Evolutionary conservation across 176 grass and related monocot genomes (phyloP), one percentile per base, ranked within the genome.

Genomic region (Musa schizocarpa): DNA sequence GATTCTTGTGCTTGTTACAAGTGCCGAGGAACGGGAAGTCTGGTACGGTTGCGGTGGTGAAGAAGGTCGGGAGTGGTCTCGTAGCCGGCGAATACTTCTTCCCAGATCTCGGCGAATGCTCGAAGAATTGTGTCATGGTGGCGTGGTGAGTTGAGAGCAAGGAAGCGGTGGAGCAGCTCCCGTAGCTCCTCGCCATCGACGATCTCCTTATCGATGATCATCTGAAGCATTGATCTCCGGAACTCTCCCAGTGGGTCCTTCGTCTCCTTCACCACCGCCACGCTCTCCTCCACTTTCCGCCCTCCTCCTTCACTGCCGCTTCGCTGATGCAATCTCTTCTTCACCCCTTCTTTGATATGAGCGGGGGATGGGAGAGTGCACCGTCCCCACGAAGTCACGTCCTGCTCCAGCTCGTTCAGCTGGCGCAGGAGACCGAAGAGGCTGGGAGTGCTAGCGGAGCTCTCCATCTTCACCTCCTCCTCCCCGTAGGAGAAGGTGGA

Each of bases 121-220:
- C 24, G 72, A 21, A 74, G 21, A 22, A 74, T 74, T 1, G 54
- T 26, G 23, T 26, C 22, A 22, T 57, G 72, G 52, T 56, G 53
- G 5, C 13, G 52, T 13, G 72, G 53, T 13, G 53, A 54, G 25
- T 74, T 74, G 53, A 74, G 72, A 8, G 52, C 11, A 22, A 74
- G 53, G 13, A 74, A 74, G 16, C 72, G 72, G 2, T 13, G 53
- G 53, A 74, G 72, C 13, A 74, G 72, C 22, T 55, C 72, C 13
- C 23, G 22, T 16, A 74, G 72, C 72, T 74, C 72, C 72, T 74
- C 72, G 72, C 72, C 53, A 22, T 57, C 72, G 52, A 74, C 24
- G 53, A 74, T 74, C 72, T 74, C 72, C 25, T 74, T 74, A 52
- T 74, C 72, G 48, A 74, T 53, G 72, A 74, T 74, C 72, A 74